phyloP scores from a whole-genome alignment of 2,329 filamentous ascomycete genomes.

The Pseudogymnoascus sp. region DNA sequence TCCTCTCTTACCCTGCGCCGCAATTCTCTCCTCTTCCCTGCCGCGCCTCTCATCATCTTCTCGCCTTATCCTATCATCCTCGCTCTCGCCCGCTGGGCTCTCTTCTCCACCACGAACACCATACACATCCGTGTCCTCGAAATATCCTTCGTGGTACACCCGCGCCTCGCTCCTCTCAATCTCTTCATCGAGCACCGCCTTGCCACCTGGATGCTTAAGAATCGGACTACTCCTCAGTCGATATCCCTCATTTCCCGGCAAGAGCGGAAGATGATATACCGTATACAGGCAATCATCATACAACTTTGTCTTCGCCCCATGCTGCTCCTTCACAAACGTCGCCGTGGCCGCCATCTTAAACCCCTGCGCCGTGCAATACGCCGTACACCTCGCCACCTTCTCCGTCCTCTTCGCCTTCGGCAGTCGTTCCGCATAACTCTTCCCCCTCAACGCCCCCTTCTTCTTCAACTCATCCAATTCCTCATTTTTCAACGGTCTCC shows the following conservation, averaged over 20 bases:
- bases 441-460: slow-evolving; percentile 58
- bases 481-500: slow-evolving; percentile 59
- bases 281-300: slow-evolving; percentile 97
- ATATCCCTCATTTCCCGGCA: slow-evolving; percentile 81
- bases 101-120: slow-evolving; percentile 38
- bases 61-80: slow-evolving; percentile 27
- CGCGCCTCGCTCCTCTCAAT: slow-evolving; percentile 88
- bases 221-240: slow-evolving; percentile 84
- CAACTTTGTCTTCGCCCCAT: slow-evolving; percentile 86
- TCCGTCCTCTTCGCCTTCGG: slow-evolving; percentile 83
- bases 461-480: slow-evolving; percentile 58
- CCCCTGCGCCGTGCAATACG: slow-evolving; percentile 91
- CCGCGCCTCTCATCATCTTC: slow-evolving; percentile 29
- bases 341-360: slow-evolving; percentile 88
- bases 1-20: slow-evolving; percentile 35
- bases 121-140: slow-evolving; percentile 61
- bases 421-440: slow-evolving; percentile 88
- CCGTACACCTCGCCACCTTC: slow-evolving; percentile 82
- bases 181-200: slow-evolving; percentile 86
- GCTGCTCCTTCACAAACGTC: slow-evolving; percentile 77
- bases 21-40: slow-evolving; percentile 29
- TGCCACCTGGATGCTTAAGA: slow-evolving; percentile 85
- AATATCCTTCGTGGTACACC: slow-evolving; percentile 87
- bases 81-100: slow-evolving; percentile 36
- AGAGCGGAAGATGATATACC: slow-evolving; percentile 84